Base-by-base conservation (phyloP, 257 asterid species). In the Primulina tabacum region DNA sequence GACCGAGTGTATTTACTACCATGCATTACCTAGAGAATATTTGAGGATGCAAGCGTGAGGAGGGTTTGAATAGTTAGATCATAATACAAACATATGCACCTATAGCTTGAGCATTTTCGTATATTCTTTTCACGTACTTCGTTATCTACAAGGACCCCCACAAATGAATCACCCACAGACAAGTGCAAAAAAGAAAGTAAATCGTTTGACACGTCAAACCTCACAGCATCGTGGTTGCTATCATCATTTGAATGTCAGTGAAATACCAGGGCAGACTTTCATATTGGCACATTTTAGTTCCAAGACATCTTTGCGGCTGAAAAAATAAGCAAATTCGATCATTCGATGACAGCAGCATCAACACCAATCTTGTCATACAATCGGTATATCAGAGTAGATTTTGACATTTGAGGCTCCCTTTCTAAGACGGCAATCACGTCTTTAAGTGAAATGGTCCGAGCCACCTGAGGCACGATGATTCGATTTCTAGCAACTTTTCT, bases 331-430 rank as follows among this genome's bases (percentile, higher is more conserved):
- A 32, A 64, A 63, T 20, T 60, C 60, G 73, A 24, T 79, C 75
- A 76, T 65, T 77, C 92, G 2, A 68, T 34, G 38, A 34, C 58
- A 1, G 73, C 62, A 33, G 84, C 79, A 38, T 84, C 84, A 34
- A 81, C 71, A 16, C 71, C 62, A 37, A 77, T 70, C 80, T 77
- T 88, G 75, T 87, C 86, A 69, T 84, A 82, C 78, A 89, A 79
- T 38, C 88, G 83, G 75, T 90, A 90, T 26, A 89, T 76, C 60
- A 90, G 78, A 8, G 83, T 71, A 1, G 99, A 84, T 75, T 84
- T 93, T 0, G 95, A 87, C 95, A 89, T 90, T 32, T 90, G 99
- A 68, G 97, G 96, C 80, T 93, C 99, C 75, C 97, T 89, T 79
- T 93, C 96, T 53, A 93, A 72, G n/a, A 86, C 82, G 3, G 89